These are phyloP conservation scores for Pilasporangium apinafurcum DNA, from an alignment of 352 stramenopile species.

Conservation along the genomic window DNA sequence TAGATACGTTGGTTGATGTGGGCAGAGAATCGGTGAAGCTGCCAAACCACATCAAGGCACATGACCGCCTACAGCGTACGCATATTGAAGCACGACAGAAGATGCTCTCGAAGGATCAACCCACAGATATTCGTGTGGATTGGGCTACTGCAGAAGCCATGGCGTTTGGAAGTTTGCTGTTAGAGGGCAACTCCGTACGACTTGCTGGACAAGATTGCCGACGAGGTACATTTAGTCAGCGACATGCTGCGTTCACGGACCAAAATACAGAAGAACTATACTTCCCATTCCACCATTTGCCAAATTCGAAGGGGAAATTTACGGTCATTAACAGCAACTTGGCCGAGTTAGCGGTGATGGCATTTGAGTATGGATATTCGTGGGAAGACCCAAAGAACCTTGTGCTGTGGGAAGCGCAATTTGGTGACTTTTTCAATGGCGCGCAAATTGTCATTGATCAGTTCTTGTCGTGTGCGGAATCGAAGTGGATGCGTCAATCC, in stretches of 20 bases:
- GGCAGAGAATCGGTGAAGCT: conserved; percentile 60
- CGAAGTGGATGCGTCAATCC: conserved; percentile 88
- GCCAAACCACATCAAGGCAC: conserved; percentile 41
- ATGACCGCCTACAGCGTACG: conserved; percentile 73
- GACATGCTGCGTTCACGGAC: conserved; percentile 83
- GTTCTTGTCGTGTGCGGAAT: conserved; percentile 81
- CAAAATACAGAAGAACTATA: conserved; percentile 70
- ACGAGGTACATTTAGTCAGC: conserved; percentile 85
- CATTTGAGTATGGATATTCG: conserved; percentile 88
- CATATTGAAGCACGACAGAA: conserved; percentile 71
- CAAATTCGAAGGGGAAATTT: conserved; percentile 30
- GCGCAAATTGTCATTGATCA: conserved; percentile 88
- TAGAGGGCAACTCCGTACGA: conserved; percentile 77
- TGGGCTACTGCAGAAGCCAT: conserved; percentile 87
- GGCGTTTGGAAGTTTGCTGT: conserved; percentile 82
- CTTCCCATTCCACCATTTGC: conserved; percentile 69
- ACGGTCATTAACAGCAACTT: conserved; percentile 79
- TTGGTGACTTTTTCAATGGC: conserved; percentile 88
- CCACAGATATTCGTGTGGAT: conserved; percentile 57
- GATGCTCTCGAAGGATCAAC: conserved; percentile 39
- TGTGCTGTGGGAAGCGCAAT: conserved; percentile 89
- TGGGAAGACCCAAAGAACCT: conserved; percentile 77
- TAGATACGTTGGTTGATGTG: conserved; percentile 52
- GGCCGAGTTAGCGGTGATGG: conserved; percentile 85
- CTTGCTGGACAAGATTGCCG: conserved; percentile 85